Conservation (phyloP, 306 rosid genomes). For the Pueraria montana region DNA sequence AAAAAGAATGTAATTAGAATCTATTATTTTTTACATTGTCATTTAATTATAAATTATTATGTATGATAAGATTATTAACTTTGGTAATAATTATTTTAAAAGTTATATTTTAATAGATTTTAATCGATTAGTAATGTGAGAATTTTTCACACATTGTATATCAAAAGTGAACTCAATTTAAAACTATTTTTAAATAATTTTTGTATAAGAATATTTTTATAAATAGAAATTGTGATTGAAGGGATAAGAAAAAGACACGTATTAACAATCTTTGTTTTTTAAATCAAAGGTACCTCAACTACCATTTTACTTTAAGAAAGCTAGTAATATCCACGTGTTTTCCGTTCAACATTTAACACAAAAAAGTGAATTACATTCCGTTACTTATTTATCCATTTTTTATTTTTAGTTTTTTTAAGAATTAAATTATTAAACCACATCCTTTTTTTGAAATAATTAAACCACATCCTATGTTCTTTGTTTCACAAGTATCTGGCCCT, state of each 20-base stretch:
- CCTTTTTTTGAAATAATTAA: background rate
- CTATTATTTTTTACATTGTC: too few species aligned
- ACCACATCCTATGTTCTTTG: background rate
- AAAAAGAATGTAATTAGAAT: too few species aligned
- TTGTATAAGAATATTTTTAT: background rate
- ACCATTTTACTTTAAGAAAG: background rate
- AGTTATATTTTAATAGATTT: background rate
- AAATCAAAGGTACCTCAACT: background rate
- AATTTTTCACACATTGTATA: background rate
- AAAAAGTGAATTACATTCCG: background rate
- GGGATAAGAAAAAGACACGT: background rate
- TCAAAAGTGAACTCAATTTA: background rate
- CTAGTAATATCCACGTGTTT: background rate
- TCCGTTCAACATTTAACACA: background rate
- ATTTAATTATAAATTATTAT: too few species aligned
- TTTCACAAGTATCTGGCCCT: background rate
- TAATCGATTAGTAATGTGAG: background rate
- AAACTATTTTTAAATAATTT: background rate
- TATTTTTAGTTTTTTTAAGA: background rate
- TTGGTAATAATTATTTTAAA: background rate
- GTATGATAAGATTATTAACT: background rate
- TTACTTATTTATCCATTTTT: background rate
- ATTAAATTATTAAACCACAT: too few species aligned
- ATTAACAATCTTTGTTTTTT: background rate
- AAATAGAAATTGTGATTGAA: background rate